These are phyloP conservation scores for Zygosaccharomyces bisporus DNA, from an alignment of 805 yeast genomes.

Conservation along the genomic window DNA sequence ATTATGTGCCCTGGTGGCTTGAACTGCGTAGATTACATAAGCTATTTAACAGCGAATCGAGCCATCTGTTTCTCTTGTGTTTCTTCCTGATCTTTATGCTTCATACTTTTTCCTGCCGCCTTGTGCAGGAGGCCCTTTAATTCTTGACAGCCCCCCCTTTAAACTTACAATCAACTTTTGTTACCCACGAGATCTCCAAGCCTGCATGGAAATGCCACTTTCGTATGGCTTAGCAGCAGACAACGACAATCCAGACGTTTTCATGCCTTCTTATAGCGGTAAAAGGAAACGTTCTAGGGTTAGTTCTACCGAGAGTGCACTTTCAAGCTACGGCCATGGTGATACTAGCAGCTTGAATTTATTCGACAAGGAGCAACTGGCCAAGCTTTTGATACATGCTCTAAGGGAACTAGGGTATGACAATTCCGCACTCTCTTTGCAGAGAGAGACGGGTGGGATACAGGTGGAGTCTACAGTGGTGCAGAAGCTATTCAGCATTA, in stretches of 20 bases:
- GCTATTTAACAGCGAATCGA: neutral
- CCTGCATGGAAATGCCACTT: conserved; percentile 11
- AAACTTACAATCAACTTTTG: too few relatives aligned
- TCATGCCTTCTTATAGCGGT: conserved; percentile 15
- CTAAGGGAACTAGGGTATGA: conserved; percentile 48
- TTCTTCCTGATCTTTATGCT: neutral
- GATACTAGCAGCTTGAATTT: conserved; percentile 7
- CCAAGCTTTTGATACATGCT: conserved; percentile 49
- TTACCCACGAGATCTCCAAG: neutral
- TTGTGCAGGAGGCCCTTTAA: neutral
- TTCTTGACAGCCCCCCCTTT: neutral
- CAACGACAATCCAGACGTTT: conserved; percentile 13
- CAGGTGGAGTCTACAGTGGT: conserved; percentile 43
- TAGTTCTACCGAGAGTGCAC: conserved; percentile 5
- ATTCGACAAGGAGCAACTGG: conserved; percentile 38
- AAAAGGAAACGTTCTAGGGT: conserved; percentile 12
- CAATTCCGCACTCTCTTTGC: conserved; percentile 39
- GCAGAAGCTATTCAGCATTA: conserved; percentile 37
- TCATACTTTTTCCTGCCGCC: neutral
- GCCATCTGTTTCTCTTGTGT: neutral
- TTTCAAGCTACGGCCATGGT: neutral
- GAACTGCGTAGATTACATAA: neutral
- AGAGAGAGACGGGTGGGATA: conserved; percentile 40
- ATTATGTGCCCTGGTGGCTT: conserved; percentile 63
- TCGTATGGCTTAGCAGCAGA: conserved; percentile 11